Conservation (phyloP, 164 flowering plant genomes). For the Umbellularia californica region DNA sequence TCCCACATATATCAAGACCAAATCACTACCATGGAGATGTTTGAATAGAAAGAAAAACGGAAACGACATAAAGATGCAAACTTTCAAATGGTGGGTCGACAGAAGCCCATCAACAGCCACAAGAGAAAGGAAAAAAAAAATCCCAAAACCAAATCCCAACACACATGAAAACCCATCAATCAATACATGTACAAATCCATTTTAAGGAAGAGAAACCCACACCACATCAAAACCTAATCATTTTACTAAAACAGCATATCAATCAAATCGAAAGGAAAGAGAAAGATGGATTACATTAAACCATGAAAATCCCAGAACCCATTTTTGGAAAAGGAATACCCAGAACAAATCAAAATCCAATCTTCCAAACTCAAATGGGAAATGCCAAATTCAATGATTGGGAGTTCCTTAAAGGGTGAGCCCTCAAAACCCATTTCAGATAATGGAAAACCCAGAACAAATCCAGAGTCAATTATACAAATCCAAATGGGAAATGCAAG, state of each 20-base stretch:
- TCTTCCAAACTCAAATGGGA: constrained; percentile 2
- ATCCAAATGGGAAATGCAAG: constrained; percentile 5
- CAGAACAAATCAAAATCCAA: background rate
- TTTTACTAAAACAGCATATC: background rate
- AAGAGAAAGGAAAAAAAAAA: background rate
- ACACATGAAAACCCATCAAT: background rate
- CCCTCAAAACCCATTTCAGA: background rate
- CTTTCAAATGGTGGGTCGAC: background rate
- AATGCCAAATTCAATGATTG: constrained; percentile 5
- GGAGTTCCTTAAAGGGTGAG: background rate
- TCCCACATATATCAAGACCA: background rate
- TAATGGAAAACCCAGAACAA: background rate
- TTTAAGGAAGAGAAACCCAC: background rate
- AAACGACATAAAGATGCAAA: background rate
- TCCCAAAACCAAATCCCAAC: background rate
- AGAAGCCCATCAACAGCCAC: background rate
- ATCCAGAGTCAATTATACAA: constrained; percentile 5
- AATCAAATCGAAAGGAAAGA: background rate
- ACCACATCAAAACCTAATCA: background rate
- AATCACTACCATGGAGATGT: constrained; percentile 1
- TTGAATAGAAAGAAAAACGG: background rate
- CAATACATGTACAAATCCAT: background rate
- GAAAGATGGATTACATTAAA: background rate
- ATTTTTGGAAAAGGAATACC: background rate
- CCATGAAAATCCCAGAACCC: background rate